Conservation (phyloP, 306 rosid species). For the Ziziphus jujuba region DNA sequence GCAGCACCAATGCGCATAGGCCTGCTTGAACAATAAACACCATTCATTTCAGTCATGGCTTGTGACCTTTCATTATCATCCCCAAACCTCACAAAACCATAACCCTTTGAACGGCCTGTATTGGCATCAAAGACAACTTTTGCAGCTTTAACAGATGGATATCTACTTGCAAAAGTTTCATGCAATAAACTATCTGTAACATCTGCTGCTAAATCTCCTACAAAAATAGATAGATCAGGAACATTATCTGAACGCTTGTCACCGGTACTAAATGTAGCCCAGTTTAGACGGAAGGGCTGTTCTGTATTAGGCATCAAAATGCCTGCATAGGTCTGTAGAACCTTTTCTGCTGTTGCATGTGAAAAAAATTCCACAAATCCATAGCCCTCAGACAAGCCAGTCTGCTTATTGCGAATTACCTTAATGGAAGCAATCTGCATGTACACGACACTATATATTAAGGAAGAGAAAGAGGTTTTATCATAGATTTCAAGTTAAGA, state of each 20-base stretch:
- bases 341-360: constrained; percentile 80
- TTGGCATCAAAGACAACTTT: constrained; percentile 96
- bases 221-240: constrained; percentile 91
- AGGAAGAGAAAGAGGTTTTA: no score
- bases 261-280: constrained; percentile 91
- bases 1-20: constrained; percentile 97
- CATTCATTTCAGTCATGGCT: constrained; percentile 89
- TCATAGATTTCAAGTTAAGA: no score
- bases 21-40: constrained; percentile 85
- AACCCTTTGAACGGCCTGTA: constrained; percentile 95
- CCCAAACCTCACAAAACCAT: constrained; percentile 96
- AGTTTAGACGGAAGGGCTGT: constrained; percentile 87
- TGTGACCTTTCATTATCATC: constrained; percentile 81
- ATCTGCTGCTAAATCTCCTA: constrained; percentile 95
- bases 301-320: constrained; percentile 81
- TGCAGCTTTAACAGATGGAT: constrained; percentile 88
- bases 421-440: constrained; percentile 75
- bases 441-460: background rate
- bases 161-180: constrained; percentile 72
- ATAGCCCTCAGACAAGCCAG: constrained; percentile 84
- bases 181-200: constrained; percentile 80
- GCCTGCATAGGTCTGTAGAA: constrained; percentile 65
- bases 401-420: constrained; percentile 92
- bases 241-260: constrained; percentile 85
- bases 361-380: constrained; percentile 88